A percentile compares a stretch with the other conserved stretches of the same genome.
Evolutionary conservation across 1,139 yeast genomes (phyloP).

Genomic region (Saccharomyces pastorianus): DNA sequence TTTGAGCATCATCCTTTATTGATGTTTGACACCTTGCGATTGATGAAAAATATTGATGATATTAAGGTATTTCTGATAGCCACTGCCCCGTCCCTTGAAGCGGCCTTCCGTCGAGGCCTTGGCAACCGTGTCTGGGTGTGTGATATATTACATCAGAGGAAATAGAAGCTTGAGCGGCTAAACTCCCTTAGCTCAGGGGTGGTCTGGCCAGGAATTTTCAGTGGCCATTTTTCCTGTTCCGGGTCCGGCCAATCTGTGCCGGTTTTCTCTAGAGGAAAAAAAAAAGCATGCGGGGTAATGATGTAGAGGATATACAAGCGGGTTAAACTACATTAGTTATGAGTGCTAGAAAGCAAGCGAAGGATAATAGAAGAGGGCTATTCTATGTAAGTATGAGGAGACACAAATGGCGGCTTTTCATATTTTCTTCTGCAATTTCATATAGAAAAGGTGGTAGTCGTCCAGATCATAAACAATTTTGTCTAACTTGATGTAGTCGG

Average conservation of each 20-base stretch:
- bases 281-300: background rate
- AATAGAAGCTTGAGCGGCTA: background rate
- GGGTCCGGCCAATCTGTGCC: background rate
- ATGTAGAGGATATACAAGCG: background rate
- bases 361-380: background rate
- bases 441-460: conserved; percentile 41
- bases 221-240: background rate
- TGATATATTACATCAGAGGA: background rate
- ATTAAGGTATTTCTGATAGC: background rate
- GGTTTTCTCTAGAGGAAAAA: background rate
- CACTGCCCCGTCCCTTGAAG: background rate
- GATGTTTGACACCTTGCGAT: background rate
- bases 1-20: background rate
- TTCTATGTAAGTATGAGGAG: background rate
- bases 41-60: background rate
- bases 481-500: conserved; percentile 59
- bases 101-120: background rate
- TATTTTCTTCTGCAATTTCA: conserved; percentile 27
- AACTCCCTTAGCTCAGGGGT: background rate
- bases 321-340: background rate
- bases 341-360: background rate
- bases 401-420: background rate
- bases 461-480: conserved; percentile 63
- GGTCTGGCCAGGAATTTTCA: background rate
- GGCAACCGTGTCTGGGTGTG: background rate